These are phyloP conservation scores for Exutisphaerella laricina DNA, from an alignment of 2,329 filamentous ascomycete species.

Conservation along the genomic window DNA sequence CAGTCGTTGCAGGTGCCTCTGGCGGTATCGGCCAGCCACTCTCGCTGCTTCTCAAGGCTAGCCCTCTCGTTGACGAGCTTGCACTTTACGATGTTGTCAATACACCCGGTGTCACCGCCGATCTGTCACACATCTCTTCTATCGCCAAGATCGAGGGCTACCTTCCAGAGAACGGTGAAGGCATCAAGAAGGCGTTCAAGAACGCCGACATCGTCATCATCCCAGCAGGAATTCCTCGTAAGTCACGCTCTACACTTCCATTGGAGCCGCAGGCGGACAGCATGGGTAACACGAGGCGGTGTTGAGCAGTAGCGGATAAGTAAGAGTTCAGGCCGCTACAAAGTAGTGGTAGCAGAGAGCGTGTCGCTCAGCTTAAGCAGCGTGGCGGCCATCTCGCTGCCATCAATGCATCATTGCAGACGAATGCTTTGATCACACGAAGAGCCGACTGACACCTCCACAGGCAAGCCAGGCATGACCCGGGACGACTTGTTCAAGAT, in stretches of 20 bases:
- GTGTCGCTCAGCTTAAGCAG: too few relatives aligned
- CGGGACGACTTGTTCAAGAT: slow-evolving; percentile 99
- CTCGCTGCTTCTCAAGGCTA: slow-evolving; percentile 91
- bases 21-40: slow-evolving; percentile 99
- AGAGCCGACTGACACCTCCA: slow-evolving; percentile 22
- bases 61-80: slow-evolving; percentile 82
- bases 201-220: slow-evolving; percentile 96
- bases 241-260: slow-evolving; percentile 15
- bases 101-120: slow-evolving; percentile 90
- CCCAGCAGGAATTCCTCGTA: slow-evolving; percentile 94
- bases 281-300: too few relatives aligned
- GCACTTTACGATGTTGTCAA: slow-evolving; percentile 99
- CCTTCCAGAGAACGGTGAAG: slow-evolving; percentile 70
- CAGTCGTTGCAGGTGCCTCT: slow-evolving; percentile 85
- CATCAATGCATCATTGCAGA: too few relatives aligned
- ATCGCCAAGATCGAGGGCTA: slow-evolving; percentile 81
- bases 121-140: slow-evolving; percentile 95
- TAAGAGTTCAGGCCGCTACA: too few relatives aligned
- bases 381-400: too few relatives aligned
- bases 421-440: not conserved
- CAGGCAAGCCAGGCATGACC: slow-evolving; percentile 99
- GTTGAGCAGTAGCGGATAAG: too few relatives aligned
- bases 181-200: slow-evolving; percentile 81
- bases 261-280: not conserved
- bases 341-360: too few relatives aligned